phyloP scores from a whole-genome alignment of 1,284 basidiomycete species.

The Ustilago lituana region DNA sequence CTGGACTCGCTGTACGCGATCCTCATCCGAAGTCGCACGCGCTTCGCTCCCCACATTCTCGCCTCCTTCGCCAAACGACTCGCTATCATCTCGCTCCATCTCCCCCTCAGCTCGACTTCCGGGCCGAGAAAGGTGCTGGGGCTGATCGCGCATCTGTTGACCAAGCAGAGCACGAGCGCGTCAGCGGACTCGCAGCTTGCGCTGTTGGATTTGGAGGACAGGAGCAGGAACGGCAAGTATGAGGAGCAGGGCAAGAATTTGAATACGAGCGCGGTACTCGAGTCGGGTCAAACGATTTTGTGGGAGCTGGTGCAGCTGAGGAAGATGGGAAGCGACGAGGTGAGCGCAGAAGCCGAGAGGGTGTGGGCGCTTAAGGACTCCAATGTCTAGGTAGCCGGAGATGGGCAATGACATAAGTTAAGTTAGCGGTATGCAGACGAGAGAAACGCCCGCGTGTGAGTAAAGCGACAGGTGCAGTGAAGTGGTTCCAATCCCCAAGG shows the following conservation, averaged over 20 bases:
- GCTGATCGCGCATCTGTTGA: slow-evolving; percentile 19
- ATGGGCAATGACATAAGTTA: no score
- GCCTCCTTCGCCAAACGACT: slow-evolving; percentile 84
- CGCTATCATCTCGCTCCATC: slow-evolving; percentile 45
- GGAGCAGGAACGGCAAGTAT: slow-evolving; percentile 25
- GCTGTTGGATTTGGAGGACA: slow-evolving; percentile 33
- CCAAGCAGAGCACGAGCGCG: slow-evolving; percentile 13
- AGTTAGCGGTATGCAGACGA: no score
- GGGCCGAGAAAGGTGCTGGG: slow-evolving; percentile 11
- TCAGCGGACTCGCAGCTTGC: slow-evolving; percentile 16
- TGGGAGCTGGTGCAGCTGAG: slow-evolving; percentile 26
- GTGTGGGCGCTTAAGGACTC: slow-evolving; percentile 31
- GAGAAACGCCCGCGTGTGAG: no score
- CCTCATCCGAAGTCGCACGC: slow-evolving; percentile 80
- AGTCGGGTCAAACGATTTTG: slow-evolving; percentile 21
- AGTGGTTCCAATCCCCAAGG: no score
- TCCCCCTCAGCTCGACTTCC: neutral
- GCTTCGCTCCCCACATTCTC: slow-evolving; percentile 78
- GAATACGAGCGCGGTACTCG: slow-evolving; percentile 9
- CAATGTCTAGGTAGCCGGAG: no score
- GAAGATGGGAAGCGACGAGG: neutral
- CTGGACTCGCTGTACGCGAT: slow-evolving; percentile 69
- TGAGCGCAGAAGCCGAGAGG: neutral
- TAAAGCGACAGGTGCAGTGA: no score
- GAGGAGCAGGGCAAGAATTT: slow-evolving; percentile 15